Conservation (phyloP, 208 protist species). For the Eutreptiella sp. region DNA sequence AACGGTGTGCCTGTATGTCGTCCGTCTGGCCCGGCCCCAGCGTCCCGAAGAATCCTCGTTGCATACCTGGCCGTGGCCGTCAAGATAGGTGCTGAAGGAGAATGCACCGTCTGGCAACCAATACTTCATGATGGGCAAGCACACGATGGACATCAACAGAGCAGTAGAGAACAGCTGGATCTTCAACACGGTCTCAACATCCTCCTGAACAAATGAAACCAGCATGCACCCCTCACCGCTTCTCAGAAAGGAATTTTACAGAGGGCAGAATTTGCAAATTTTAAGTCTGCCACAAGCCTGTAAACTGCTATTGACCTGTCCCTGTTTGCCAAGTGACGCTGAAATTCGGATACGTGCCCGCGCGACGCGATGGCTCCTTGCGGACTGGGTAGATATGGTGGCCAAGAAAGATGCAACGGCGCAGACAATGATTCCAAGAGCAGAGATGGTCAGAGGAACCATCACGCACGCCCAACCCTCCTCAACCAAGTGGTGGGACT, state of each 20-base stretch:
- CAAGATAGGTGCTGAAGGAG: too few relatives aligned
- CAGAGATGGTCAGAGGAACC: slow-evolving; percentile 74
- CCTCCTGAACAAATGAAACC: slow-evolving; percentile 45
- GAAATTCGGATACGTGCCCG: too few relatives aligned
- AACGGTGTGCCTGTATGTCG: too few relatives aligned
- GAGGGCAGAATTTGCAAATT: too few relatives aligned
- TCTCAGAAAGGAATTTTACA: too few relatives aligned
- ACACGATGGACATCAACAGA: slow-evolving; percentile 48
- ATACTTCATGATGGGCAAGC: slow-evolving; percentile 52
- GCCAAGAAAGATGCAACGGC: slow-evolving; percentile 54
- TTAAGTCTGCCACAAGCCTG: too few relatives aligned
- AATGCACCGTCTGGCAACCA: slow-evolving; percentile 49
- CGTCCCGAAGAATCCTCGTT: slow-evolving; percentile 31
- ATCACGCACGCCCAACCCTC: slow-evolving; percentile 67
- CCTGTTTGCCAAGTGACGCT: too few relatives aligned
- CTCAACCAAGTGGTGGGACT: slow-evolving; percentile 49
- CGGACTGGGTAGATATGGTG: too few relatives aligned
- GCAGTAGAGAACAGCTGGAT: slow-evolving; percentile 66
- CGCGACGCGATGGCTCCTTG: too few relatives aligned
- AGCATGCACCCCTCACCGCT: neutral
- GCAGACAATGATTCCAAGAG: slow-evolving; percentile 63
- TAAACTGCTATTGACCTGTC: too few relatives aligned
- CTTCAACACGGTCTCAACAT: slow-evolving; percentile 68
- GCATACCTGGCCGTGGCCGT: too few relatives aligned
- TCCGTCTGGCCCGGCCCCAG: too few relatives aligned